These are phyloP conservation scores for Hypoxylon crocopeplum DNA, from an alignment of 495 filamentous ascomycete genomes.

Conservation along the genomic window DNA sequence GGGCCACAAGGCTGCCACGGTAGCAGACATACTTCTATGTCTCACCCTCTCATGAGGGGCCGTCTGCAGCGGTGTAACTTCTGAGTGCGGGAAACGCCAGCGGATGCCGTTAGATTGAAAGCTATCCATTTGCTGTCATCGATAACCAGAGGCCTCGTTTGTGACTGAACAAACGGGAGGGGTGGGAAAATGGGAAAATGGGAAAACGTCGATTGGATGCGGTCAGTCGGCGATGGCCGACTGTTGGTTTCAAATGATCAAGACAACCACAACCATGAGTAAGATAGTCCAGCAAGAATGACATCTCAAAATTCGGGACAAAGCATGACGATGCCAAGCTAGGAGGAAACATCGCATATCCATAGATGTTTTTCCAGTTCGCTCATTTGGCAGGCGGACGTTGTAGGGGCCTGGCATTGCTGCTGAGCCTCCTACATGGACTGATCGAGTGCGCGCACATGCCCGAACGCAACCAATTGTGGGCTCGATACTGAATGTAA, in stretches of 20 bases:
- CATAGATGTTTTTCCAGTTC: background rate
- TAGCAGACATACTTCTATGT: background rate
- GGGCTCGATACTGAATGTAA: background rate
- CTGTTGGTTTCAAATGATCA: background rate
- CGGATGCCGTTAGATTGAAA: background rate
- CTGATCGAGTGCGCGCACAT: background rate
- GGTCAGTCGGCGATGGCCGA: background rate
- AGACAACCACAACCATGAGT: background rate
- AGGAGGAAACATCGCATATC: background rate
- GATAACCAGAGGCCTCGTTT: too few relatives aligned
- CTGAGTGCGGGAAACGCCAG: constrained; percentile 1
- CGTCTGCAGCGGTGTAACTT: background rate
- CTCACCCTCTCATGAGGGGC: background rate
- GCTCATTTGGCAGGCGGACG: background rate
- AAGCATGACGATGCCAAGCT: background rate
- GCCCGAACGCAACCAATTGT: constrained; percentile 10
- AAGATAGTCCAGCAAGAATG: background rate
- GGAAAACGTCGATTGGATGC: background rate
- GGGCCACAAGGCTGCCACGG: constrained; percentile 17
- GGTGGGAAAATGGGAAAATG: too few relatives aligned
- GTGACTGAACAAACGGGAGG: constrained; percentile 16
- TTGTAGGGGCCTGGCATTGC: background rate
- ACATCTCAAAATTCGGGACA: background rate
- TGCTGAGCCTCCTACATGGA: constrained; percentile 17
- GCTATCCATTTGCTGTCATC: constrained; percentile 2